phyloP scores from a whole-genome alignment of 306 rosid genomes.

The Medicago ruthenica region DNA sequence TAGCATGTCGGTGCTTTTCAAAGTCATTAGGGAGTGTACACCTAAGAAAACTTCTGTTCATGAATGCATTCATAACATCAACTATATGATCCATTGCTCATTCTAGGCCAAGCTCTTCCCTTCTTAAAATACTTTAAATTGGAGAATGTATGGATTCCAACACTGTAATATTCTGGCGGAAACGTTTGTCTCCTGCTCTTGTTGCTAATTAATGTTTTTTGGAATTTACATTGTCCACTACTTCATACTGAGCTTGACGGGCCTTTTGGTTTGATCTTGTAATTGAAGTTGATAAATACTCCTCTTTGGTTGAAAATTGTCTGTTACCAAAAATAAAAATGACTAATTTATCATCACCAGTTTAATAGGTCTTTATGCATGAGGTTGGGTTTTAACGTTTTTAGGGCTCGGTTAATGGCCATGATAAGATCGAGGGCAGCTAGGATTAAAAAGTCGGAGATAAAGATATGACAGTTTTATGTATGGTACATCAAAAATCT shows the following conservation, averaged over 20 bases:
- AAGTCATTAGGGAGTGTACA: constrained; percentile 14
- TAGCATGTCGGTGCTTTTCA: constrained; percentile 33
- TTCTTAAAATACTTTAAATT: too few species aligned
- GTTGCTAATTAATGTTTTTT: constrained; percentile 34
- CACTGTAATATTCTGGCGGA: constrained; percentile 35
- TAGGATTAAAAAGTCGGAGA: neutral
- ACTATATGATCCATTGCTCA: too few species aligned
- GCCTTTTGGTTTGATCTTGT: constrained; percentile 12
- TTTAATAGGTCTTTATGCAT: neutral
- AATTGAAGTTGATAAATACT: neutral
- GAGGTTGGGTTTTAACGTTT: neutral
- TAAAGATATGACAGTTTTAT: neutral
- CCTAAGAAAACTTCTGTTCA: constrained; percentile 9
- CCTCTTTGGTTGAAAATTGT: neutral
- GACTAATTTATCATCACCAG: neutral
- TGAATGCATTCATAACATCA: too few species aligned
- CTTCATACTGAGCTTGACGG: constrained; percentile 10
- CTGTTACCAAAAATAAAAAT: neutral
- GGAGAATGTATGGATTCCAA: constrained; percentile 3
- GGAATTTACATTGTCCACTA: constrained; percentile 17
- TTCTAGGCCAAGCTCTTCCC: too few species aligned
- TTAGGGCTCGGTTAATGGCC: neutral
- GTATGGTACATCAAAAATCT: neutral
- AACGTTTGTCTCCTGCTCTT: constrained; percentile 21
- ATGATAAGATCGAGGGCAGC: neutral